Evolutionary conservation across 78 protist species (phyloP).

Genomic region (Anaeramoeba ignava): DNA sequence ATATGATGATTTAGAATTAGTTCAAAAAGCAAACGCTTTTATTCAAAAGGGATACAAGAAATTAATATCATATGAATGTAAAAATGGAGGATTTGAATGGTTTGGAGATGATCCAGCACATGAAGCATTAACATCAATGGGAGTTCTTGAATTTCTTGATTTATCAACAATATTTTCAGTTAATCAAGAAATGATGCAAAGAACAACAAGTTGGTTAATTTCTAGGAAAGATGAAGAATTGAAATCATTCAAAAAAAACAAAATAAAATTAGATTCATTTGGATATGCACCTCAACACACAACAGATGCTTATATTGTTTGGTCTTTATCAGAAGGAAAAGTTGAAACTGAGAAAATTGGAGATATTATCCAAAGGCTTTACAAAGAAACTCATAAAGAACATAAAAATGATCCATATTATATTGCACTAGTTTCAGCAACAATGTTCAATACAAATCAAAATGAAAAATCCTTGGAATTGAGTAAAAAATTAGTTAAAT

Average conservation of each 20-base stretch:
- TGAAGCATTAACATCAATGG: slow-evolving; percentile 30
- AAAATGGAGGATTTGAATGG: slow-evolving; percentile 27
- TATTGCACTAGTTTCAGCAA: not conserved
- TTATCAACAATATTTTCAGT: slow-evolving; percentile 11
- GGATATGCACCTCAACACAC: slow-evolving; percentile 8
- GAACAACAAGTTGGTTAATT: slow-evolving; percentile 16
- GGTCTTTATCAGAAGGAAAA: too few relatives aligned
- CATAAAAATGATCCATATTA: not conserved
- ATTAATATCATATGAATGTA: slow-evolving; percentile 14
- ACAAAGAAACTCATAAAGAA: not conserved
- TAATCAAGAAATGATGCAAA: slow-evolving; percentile 7
- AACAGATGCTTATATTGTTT: slow-evolving; percentile 21
- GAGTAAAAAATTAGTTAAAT: not conserved
- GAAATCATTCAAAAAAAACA: not conserved
- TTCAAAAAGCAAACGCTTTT: too few relatives aligned
- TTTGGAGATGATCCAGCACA: slow-evolving; percentile 25
- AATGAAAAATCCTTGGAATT: not conserved
- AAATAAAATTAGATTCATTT: not conserved
- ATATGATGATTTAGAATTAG: too few relatives aligned
- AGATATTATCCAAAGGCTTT: not conserved
- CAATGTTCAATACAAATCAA: not conserved
- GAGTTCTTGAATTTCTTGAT: slow-evolving; percentile 14
- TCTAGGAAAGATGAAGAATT: not conserved
- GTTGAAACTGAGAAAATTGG: too few relatives aligned
- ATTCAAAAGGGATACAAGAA: slow-evolving; percentile 21